Conservation (phyloP, 1,284 basidiomycete genomes). For the Cutaneotrichosporon sp. region DNA sequence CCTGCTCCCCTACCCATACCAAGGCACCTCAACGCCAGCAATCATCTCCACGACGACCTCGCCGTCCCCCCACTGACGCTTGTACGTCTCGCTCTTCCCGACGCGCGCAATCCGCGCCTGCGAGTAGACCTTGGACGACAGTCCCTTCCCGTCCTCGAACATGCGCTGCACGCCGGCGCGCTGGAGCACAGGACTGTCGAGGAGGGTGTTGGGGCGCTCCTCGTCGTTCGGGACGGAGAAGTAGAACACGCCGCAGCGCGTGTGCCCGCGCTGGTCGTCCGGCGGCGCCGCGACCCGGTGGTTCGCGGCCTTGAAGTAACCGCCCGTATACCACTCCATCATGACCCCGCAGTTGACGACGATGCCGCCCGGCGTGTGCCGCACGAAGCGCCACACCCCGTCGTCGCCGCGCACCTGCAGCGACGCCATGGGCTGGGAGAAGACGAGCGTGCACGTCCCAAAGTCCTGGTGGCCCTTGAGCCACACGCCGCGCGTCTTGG, state of each 20-base stretch:
- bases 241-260: conserved; percentile 52
- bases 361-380: conserved; percentile 30
- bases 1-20: conserved; percentile 17
- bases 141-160: conserved; percentile 24
- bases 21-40: conserved; percentile 29
- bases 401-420: conserved; percentile 29
- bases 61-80: conserved; percentile 27
- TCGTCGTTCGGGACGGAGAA: conserved; percentile 54
- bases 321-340: conserved; percentile 39
- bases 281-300: conserved; percentile 54
- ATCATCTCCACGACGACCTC: conserved; percentile 30
- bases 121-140: conserved; percentile 26
- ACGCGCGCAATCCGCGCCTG: conserved; percentile 31
- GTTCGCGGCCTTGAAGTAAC: conserved; percentile 47
- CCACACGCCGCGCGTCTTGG: conserved; percentile 28
- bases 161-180: conserved; percentile 17
- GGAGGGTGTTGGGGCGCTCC: conserved; percentile 37
- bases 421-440: conserved; percentile 32
- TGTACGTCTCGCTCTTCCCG: conserved; percentile 33
- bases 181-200: conserved; percentile 42
- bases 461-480: conserved; percentile 34
- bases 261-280: conserved; percentile 50
- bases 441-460: conserved; percentile 19
- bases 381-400: conserved; percentile 29
- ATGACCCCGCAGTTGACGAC: conserved; percentile 34